phyloP scores from a whole-genome alignment of 2,329 filamentous ascomycete species.

The Ascochyta viciae-villosae region DNA sequence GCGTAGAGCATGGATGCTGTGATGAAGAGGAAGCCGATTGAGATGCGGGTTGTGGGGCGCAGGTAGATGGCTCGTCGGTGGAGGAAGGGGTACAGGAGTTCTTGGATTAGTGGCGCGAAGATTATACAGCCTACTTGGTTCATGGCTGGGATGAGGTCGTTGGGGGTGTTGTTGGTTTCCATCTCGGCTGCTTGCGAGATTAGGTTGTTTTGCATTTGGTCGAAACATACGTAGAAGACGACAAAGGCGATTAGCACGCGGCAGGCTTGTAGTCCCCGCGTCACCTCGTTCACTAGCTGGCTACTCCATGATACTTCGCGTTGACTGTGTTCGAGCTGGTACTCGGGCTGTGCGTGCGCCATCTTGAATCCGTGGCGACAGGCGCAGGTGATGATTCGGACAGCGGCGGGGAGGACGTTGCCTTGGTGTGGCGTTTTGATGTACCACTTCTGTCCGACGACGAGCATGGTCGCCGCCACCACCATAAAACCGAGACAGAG shows the following conservation, averaged over 20 bases:
- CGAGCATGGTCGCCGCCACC: constrained; percentile 64
- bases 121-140: constrained; percentile 46
- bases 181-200: constrained; percentile 49
- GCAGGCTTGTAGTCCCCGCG: constrained; percentile 40
- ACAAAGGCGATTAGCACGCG: constrained; percentile 44
- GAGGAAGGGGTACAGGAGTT: constrained; percentile 39
- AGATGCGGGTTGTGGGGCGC: constrained; percentile 39
- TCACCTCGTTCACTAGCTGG: constrained; percentile 37
- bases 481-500: constrained; percentile 69
- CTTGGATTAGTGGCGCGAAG: constrained; percentile 41
- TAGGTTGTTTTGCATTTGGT: constrained; percentile 51
- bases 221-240: constrained; percentile 48
- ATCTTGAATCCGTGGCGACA: constrained; percentile 38
- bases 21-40: constrained; percentile 42
- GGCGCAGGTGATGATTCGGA: constrained; percentile 37
- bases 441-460: constrained; percentile 41
- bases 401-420: constrained; percentile 35
- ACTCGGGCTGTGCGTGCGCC: constrained; percentile 31
- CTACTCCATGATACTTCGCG: constrained; percentile 37
- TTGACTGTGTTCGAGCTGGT: constrained; percentile 30
- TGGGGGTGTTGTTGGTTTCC: constrained; percentile 41
- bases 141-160: constrained; percentile 45
- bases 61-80: constrained; percentile 36
- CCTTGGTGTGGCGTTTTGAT: constrained; percentile 29
- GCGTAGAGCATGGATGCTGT: constrained; percentile 41